A percentile compares a stretch with the other conserved stretches of the same genome.
Evolutionary conservation across 1,284 basidiomycete species (phyloP).

Genomic region (Grifola frondosa): DNA sequence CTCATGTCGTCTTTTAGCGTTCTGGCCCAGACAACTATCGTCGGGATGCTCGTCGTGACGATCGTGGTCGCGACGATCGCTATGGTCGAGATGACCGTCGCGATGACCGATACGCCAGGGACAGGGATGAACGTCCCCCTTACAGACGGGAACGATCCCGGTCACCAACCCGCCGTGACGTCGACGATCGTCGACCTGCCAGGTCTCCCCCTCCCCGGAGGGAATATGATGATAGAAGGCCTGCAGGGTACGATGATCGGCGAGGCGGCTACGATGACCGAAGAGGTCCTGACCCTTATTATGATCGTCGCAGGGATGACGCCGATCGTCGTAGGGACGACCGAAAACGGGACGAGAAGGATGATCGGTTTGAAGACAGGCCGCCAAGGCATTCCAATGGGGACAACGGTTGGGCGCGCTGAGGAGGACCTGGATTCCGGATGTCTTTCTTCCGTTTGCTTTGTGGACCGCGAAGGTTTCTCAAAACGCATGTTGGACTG

Average conservation of each 20-base stretch:
- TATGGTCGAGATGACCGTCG: conserved; percentile 54
- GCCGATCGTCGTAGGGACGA: conserved; percentile 66
- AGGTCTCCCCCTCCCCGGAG: conserved; percentile 76
- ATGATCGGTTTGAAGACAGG: conserved; percentile 73
- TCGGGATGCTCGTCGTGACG: conserved; percentile 37
- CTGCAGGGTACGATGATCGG: conserved; percentile 85
- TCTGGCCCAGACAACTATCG: conserved; percentile 65
- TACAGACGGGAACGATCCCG: conserved; percentile 72
- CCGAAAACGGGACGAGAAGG: conserved; percentile 75
- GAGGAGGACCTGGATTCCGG: conserved; percentile 24
- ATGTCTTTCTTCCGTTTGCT: conserved; percentile 12
- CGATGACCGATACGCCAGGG: conserved; percentile 55
- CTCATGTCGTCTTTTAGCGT: conserved; percentile 42
- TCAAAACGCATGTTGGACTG: conserved; percentile 24
- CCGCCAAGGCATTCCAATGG: conserved; percentile 68
- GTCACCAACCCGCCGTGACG: conserved; percentile 62
- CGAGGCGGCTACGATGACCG: conserved; percentile 74
- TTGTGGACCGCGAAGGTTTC: conserved; percentile 20
- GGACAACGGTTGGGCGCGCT: conserved; percentile 48
- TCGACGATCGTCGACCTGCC: conserved; percentile 69
- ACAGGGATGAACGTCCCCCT: conserved; percentile 36
- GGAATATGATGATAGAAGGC: conserved; percentile 76
- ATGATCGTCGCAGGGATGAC: conserved; percentile 80
- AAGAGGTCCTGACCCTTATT: conserved; percentile 72
- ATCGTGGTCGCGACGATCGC: conserved; percentile 33